Percentiles rank a stretch among this genome's conserved stretches.
These are phyloP conservation scores for Pythium diclinum DNA, from an alignment of 352 stramenopile genomes.

Conservation along the genomic window DNA sequence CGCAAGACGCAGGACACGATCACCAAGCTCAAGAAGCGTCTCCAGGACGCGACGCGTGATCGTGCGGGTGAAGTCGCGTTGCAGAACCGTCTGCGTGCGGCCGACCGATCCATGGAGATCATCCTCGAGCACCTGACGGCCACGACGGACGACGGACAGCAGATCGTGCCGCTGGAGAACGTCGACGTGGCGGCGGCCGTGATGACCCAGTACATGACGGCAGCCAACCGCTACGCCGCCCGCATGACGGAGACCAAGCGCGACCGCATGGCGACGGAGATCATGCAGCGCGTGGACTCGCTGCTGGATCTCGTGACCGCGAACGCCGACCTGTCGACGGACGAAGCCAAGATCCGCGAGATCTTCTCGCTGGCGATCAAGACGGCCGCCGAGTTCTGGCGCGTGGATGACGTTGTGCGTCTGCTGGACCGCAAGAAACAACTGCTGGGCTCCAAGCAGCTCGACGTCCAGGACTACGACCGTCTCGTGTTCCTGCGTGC, in stretches of 20 bases:
- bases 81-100: constrained; percentile 41
- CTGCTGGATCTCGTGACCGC: constrained; percentile 37
- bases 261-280: constrained; percentile 45
- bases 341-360: constrained; percentile 42
- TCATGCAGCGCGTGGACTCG: constrained; percentile 69
- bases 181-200: constrained; percentile 55
- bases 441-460: constrained; percentile 28
- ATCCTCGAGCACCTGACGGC: constrained; percentile 47
- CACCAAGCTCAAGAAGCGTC: constrained; percentile 35
- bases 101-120: constrained; percentile 40
- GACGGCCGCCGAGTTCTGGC: constrained; percentile 57
- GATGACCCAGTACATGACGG: constrained; percentile 80
- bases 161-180: constrained; percentile 25
- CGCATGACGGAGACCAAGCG: constrained; percentile 47
- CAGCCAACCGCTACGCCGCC: constrained; percentile 50
- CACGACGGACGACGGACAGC: constrained; percentile 30
- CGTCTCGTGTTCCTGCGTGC: constrained; percentile 65
- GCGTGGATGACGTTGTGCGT: constrained; percentile 47
- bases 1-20: constrained; percentile 26
- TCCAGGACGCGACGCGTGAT: constrained; percentile 41
- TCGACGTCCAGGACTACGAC: constrained; percentile 55
- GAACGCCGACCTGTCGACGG: constrained; percentile 21
- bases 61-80: constrained; percentile 42
- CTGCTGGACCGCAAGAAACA: constrained; percentile 54
- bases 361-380: constrained; percentile 61